Evolutionary conservation across 768 basidiomycete species (phyloP).

Genomic region (Kwoniella sp.): DNA sequence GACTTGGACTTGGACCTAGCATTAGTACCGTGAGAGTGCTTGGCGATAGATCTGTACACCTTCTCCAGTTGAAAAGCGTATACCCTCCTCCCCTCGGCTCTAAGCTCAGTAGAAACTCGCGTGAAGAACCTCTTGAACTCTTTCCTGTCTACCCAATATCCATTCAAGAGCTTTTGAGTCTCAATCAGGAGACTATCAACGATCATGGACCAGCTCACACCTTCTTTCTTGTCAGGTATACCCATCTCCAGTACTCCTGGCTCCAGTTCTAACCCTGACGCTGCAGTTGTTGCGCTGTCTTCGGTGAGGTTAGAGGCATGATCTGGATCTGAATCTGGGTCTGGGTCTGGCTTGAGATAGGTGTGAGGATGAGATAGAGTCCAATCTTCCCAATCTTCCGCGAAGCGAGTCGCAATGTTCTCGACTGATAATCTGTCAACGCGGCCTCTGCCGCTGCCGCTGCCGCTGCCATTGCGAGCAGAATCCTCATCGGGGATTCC

Average conservation of each 20-base stretch:
- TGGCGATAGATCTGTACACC: constrained; percentile 9
- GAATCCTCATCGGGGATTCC: no score
- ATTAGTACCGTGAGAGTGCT: no score
- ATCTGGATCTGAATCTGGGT: neutral
- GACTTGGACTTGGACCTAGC: no score
- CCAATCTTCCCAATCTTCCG: constrained; percentile 32
- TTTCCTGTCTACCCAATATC: neutral
- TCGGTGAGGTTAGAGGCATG: neutral
- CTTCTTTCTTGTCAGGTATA: constrained; percentile 12
- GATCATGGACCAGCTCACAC: constrained; percentile 1
- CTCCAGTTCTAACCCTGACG: no score
- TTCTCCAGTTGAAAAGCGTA: constrained; percentile 12
- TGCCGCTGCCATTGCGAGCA: no score
- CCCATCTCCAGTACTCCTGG: neutral
- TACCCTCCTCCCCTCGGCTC: constrained; percentile 4
- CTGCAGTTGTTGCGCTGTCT: no score
- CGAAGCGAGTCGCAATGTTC: constrained; percentile 20
- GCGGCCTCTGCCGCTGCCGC: no score
- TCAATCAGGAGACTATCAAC: constrained; percentile 3
- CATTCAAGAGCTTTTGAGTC: neutral
- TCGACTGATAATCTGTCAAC: constrained; percentile 1
- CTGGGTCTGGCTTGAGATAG: neutral
- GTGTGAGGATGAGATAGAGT: constrained; percentile 8
- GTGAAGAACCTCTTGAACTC: neutral
- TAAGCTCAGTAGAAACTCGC: neutral